phyloP scores from a whole-genome alignment of 140 eudicot genomes.

The Stevia rebaudiana region DNA sequence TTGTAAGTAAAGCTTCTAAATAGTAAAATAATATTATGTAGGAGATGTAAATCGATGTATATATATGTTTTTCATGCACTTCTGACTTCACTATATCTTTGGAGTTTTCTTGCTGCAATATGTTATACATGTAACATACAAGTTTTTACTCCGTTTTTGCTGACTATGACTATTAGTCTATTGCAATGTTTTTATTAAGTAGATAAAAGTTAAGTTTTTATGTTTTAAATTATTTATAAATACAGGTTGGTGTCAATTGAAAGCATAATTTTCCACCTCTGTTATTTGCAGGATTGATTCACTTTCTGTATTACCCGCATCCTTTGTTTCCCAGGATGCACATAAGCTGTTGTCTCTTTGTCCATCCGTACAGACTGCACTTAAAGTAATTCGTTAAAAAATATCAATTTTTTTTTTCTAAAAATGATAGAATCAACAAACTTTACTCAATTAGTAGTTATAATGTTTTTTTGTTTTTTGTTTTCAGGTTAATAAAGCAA shows the following conservation, averaged over 20 bases:
- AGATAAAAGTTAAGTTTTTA: not conserved
- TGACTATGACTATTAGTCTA: not conserved
- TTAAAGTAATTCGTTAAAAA: conserved; percentile 44
- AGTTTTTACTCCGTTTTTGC: not conserved
- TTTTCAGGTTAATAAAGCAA: conserved; percentile 74
- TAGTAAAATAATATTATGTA: not conserved
- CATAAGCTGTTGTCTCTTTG: conserved; percentile 70
- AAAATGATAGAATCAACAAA: not conserved
- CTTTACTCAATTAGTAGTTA: not conserved
- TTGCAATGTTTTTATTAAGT: conserved; percentile 2
- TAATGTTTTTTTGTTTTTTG: conserved; percentile 24
- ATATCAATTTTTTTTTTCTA: not conserved
- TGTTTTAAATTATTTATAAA: not conserved
- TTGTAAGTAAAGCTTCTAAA: not conserved
- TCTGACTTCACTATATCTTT: not conserved
- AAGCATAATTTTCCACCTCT: not conserved
- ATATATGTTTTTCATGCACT: not conserved
- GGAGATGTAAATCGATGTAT: not conserved
- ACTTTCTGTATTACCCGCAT: conserved; percentile 78
- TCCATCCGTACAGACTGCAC: conserved; percentile 66
- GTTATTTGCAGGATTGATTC: conserved; percentile 76
- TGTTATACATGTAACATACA: not conserved
- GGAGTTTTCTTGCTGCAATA: not conserved
- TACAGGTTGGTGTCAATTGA: conserved; percentile 1
- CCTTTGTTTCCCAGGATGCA: conserved; percentile 85